A percentile compares a stretch with the other conserved stretches of the same genome.
Evolutionary conservation across 805 yeast genomes (phyloP).

Genomic region (Wickerhamomyces mucosus): DNA sequence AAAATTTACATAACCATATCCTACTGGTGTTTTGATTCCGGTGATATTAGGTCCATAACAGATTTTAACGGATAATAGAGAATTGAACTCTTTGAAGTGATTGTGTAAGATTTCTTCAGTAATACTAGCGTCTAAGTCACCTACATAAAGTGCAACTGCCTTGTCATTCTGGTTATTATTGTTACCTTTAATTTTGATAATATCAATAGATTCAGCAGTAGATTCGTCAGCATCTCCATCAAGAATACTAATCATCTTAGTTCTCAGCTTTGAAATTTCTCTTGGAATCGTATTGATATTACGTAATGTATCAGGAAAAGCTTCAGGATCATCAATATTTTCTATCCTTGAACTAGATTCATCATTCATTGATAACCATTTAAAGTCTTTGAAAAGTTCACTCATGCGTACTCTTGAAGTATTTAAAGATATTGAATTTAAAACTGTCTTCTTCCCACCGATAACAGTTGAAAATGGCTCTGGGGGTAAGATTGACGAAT

Average conservation of each 20-base stretch:
- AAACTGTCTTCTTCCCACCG: too few relatives aligned
- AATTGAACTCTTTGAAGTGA: constrained; percentile 32
- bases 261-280: too few relatives aligned
- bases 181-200: constrained; percentile 12
- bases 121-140: constrained; percentile 44
- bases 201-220: constrained; percentile 4
- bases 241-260: too few relatives aligned
- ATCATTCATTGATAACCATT: too few relatives aligned
- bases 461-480: too few relatives aligned
- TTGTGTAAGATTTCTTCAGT: constrained; percentile 38
- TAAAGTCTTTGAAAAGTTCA: constrained; percentile 20
- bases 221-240: neutral
- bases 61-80: constrained; percentile 49
- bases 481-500: too few relatives aligned
- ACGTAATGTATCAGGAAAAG: neutral
- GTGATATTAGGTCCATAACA: constrained; percentile 45
- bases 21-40: constrained; percentile 39
- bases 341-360: too few relatives aligned
- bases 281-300: too few relatives aligned
- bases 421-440: constrained; percentile 16
- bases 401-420: constrained; percentile 18
- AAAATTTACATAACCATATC: constrained; percentile 70
- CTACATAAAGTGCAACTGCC: constrained; percentile 37
- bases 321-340: neutral
- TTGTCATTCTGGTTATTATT: constrained; percentile 7